A percentile compares a stretch with the other conserved stretches of the same genome.
phyloP scores from a whole-genome alignment of 345 rosid species.

The Brassica cretica region DNA sequence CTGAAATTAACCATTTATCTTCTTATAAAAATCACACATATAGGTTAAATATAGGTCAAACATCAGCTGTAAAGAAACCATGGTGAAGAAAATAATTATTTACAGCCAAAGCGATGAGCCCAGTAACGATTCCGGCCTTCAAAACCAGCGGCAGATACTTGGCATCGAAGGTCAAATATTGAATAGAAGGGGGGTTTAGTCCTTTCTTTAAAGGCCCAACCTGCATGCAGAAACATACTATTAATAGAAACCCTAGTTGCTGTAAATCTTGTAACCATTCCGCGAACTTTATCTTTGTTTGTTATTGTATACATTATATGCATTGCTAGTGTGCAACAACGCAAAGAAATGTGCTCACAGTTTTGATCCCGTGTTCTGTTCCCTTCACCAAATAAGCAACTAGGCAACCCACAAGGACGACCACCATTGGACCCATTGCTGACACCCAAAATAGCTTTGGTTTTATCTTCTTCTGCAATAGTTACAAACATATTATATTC shows the following conservation, averaged over 20 bases:
- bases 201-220: constrained; percentile 82
- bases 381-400: constrained; percentile 62
- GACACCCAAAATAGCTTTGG: constrained; percentile 91
- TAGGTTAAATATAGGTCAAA: neutral
- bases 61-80: neutral
- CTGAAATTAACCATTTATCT: constrained; percentile 39
- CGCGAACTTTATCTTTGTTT: neutral
- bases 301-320: neutral
- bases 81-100: constrained; percentile 19
- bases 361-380: constrained; percentile 61
- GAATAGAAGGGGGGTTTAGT: constrained; percentile 65
- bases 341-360: constrained; percentile 43
- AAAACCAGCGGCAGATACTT: constrained; percentile 53
- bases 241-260: constrained; percentile 9
- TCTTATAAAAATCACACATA: neutral
- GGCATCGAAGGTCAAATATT: constrained; percentile 54
- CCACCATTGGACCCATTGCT: constrained; percentile 78
- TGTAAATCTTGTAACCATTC: neutral
- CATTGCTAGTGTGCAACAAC: neutral
- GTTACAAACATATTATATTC: neutral
- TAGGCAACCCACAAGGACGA: constrained; percentile 64
- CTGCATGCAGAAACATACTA: constrained; percentile 38
- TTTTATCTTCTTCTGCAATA: constrained; percentile 55
- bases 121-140: constrained; percentile 71
- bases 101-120: constrained; percentile 74